Evolutionary conservation across 192 early-diverging fungal genomes (phyloP).

Genomic region (Entomortierella parvispora): DNA sequence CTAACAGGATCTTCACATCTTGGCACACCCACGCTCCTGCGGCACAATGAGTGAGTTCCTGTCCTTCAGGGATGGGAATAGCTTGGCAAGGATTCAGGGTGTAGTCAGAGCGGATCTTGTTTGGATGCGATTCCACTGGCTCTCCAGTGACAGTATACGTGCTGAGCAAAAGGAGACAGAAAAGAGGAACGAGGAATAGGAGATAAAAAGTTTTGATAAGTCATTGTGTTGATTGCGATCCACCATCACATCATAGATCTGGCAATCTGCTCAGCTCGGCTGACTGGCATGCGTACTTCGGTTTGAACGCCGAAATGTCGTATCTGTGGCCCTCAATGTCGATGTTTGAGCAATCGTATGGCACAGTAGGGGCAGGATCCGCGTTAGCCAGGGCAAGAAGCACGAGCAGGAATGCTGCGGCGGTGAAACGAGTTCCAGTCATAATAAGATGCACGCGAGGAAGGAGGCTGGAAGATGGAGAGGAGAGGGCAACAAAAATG

Average conservation of each 20-base stretch:
- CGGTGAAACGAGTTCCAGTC: neutral
- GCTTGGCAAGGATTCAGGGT: conserved; percentile 46
- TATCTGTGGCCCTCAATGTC: conserved; percentile 14
- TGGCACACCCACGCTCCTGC: conserved; percentile 41
- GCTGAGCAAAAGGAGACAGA: neutral
- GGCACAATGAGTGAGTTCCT: conserved; percentile 12
- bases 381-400: neutral
- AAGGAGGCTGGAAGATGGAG: too few species aligned
- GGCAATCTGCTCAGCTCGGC: neutral
- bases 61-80: conserved; percentile 30
- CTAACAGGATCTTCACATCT: conserved; percentile 26
- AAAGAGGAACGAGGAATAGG: neutral
- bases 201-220: neutral
- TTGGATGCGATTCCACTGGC: conserved; percentile 8
- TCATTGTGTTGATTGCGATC: neutral
- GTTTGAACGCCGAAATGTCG: conserved; percentile 37
- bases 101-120: conserved; percentile 30
- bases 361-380: conserved; percentile 12
- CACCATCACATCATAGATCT: neutral
- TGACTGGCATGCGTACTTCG: conserved; percentile 9
- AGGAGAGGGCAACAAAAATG: too few species aligned
- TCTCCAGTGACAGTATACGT: conserved; percentile 29
- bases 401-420: conserved; percentile 8
- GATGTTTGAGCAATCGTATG: conserved; percentile 28
- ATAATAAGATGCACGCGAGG: too few species aligned